A percentile compares a stretch with the other conserved stretches of the same genome.
These are phyloP conservation scores for Myriosclerotinia duriaeana DNA, from an alignment of 2,329 filamentous ascomycete species.

Conservation along the genomic window DNA sequence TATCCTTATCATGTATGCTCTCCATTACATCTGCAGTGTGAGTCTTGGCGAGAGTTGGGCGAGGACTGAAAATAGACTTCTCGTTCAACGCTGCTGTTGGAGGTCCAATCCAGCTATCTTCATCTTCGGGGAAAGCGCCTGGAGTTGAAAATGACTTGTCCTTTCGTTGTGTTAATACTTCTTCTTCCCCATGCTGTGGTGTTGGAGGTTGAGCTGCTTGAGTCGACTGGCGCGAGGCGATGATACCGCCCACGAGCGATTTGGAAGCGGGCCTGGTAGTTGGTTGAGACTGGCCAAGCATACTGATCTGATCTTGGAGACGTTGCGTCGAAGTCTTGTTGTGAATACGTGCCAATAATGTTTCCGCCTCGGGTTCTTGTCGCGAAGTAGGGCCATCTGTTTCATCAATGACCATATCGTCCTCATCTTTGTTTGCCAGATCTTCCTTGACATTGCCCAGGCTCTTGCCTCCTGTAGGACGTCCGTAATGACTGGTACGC, in stretches of 20 bases:
- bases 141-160: constrained; percentile 45
- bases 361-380: constrained; percentile 45
- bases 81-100: constrained; percentile 41
- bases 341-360: constrained; percentile 56
- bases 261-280: constrained; percentile 39
- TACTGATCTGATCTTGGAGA: constrained; percentile 87
- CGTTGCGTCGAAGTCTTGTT: constrained; percentile 92
- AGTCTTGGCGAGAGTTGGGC: constrained; percentile 58
- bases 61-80: constrained; percentile 45
- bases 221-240: constrained; percentile 28
- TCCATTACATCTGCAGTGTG: constrained; percentile 63
- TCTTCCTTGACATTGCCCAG: constrained; percentile 53
- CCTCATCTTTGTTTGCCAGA: constrained; percentile 54
- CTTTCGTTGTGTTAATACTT: constrained; percentile 27
- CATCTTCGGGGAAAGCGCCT: constrained; percentile 60
- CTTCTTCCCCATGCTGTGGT: constrained; percentile 27
- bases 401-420: constrained; percentile 54
- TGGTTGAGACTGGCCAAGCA: constrained; percentile 56
- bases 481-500: constrained; percentile 72
- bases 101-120: constrained; percentile 62
- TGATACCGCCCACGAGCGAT: constrained; percentile 35
- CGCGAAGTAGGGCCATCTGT: constrained; percentile 41
- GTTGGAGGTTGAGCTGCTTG: constrained; percentile 28
- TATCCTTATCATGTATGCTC: constrained; percentile 51
- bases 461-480: constrained; percentile 72